These are phyloP conservation scores for Hypoxylon crocopeplum DNA, from an alignment of 495 filamentous ascomycete species.

Conservation along the genomic window DNA sequence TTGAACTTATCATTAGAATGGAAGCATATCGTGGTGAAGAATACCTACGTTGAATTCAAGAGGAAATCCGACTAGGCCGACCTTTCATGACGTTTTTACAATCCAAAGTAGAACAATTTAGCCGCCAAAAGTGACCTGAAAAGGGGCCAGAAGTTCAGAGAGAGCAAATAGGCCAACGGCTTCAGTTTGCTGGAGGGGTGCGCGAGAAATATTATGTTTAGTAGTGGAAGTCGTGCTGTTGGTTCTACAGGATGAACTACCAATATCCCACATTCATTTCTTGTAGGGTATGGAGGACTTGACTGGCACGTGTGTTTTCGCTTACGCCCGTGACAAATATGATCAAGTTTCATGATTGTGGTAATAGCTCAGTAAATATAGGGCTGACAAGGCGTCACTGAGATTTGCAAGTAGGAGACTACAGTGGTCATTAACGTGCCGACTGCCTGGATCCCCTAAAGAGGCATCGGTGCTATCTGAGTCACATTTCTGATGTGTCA, in stretches of 20 bases:
- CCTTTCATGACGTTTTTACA: background rate
- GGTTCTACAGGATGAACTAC: too few species aligned
- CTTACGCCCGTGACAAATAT: conserved; percentile 11
- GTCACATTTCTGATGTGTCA: conserved; percentile 16
- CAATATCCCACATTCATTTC: too few species aligned
- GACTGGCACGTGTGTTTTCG: background rate
- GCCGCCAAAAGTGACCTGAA: too few species aligned
- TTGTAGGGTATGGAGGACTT: background rate
- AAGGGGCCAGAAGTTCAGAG: too few species aligned
- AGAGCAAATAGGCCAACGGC: too few species aligned
- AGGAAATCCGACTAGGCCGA: background rate
- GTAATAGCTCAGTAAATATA: conserved; percentile 13
- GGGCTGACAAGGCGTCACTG: conserved; percentile 1
- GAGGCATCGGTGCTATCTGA: background rate
- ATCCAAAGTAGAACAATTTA: too few species aligned
- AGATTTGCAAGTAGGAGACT: too few species aligned
- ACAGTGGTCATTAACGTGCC: too few species aligned
- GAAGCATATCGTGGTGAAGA: background rate
- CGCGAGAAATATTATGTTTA: too few species aligned
- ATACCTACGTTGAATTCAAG: background rate
- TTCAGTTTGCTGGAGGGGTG: too few species aligned
- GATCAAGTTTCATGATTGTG: conserved; percentile 1
- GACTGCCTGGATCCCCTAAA: too few species aligned
- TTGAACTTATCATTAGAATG: background rate
- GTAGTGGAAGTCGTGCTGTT: too few species aligned